phyloP scores from a whole-genome alignment of 495 filamentous ascomycete species.

The Penicillium simplicissimum region DNA sequence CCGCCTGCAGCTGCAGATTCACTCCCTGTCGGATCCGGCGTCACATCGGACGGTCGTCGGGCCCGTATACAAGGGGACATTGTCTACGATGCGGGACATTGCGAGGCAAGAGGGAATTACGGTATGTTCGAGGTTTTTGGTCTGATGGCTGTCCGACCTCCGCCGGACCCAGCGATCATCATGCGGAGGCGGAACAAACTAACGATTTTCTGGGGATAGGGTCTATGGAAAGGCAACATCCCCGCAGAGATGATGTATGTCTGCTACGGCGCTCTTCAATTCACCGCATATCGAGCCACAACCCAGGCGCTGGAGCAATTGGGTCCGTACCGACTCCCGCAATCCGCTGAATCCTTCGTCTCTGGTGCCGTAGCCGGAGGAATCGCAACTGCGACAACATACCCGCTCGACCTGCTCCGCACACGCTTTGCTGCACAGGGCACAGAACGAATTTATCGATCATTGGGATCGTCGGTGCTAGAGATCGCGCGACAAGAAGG shows the following conservation, averaged over 20 bases:
- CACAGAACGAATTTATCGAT: conserved; percentile 74
- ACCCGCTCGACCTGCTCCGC: conserved; percentile 89
- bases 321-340: conserved; percentile 51
- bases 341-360: conserved; percentile 70
- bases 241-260: conserved; percentile 94
- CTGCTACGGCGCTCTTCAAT: conserved; percentile 83
- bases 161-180: neutral
- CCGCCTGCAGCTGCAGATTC: conserved; percentile 86
- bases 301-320: conserved; percentile 60
- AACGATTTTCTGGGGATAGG: conserved; percentile 38
- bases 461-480: conserved; percentile 61
- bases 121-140: conserved; percentile 33
- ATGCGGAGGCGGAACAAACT: neutral
- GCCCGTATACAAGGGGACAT: conserved; percentile 76
- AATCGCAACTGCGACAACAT: conserved; percentile 78
- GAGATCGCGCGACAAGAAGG: conserved; percentile 81
- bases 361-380: conserved; percentile 80
- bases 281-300: conserved; percentile 79
- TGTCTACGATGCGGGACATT: conserved; percentile 76
- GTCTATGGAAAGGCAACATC: conserved; percentile 97
- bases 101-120: conserved; percentile 75
- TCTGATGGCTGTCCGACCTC: neutral
- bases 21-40: conserved; percentile 70
- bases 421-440: conserved; percentile 97
- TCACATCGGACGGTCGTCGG: conserved; percentile 53